Conservation (phyloP, 306 rosid species). For the Prunus mume region DNA sequence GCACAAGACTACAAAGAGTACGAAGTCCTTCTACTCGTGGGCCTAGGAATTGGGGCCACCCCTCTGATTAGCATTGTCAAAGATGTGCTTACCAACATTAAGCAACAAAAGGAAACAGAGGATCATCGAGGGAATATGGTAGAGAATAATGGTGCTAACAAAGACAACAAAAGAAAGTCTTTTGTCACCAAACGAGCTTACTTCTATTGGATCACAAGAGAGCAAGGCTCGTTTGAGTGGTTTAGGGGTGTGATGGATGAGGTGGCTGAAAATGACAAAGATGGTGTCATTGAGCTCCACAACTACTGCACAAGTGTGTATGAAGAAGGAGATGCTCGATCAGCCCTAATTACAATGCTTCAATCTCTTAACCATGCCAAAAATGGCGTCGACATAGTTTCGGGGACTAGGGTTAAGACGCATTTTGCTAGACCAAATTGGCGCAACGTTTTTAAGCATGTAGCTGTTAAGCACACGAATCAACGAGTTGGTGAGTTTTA, state of each 20-base stretch:
- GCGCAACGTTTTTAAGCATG: slow-evolving; percentile 71
- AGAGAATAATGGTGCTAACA: too few relatives aligned
- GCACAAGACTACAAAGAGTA: slow-evolving; percentile 89
- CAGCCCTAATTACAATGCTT: slow-evolving; percentile 86
- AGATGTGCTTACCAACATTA: slow-evolving; percentile 77
- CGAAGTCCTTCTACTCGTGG: slow-evolving; percentile 77
- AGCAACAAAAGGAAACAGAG: slow-evolving; percentile 54
- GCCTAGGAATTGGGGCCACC: slow-evolving; percentile 88
- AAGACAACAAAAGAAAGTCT: slow-evolving; percentile 31
- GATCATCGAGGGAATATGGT: slow-evolving; percentile 24
- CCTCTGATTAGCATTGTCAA: slow-evolving; percentile 80
- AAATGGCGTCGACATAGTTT: slow-evolving; percentile 72
- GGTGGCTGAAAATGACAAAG: slow-evolving; percentile 63
- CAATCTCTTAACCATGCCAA: slow-evolving; percentile 80
- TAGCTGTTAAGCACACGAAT: slow-evolving; percentile 54
- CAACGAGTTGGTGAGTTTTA: slow-evolving; percentile 69
- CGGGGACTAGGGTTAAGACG: slow-evolving; percentile 73
- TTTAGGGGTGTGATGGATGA: slow-evolving; percentile 85
- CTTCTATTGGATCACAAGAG: slow-evolving; percentile 92
- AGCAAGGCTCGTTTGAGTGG: slow-evolving; percentile 93
- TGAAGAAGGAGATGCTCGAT: slow-evolving; percentile 90
- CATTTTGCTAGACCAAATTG: slow-evolving; percentile 88
- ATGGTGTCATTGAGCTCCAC: slow-evolving; percentile 67
- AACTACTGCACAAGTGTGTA: slow-evolving; percentile 87
- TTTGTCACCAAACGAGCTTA: slow-evolving; percentile 76